Evolutionary conservation across 805 yeast genomes (phyloP).

Genomic region (Myxozyma neotropica): DNA sequence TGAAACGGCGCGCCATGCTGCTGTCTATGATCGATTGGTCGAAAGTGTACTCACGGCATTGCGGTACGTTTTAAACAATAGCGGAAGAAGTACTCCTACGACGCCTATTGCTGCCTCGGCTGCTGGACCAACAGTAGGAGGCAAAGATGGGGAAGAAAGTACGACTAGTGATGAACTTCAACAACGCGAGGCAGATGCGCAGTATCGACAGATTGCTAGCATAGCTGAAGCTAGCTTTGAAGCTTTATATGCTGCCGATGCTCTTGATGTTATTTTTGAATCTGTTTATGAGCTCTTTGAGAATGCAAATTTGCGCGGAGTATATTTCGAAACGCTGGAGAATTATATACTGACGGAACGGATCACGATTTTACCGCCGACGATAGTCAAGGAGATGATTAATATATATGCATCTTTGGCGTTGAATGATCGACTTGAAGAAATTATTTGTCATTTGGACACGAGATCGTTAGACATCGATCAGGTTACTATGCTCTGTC

Average conservation of each 20-base stretch:
- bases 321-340: constrained; percentile 59
- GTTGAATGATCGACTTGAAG: constrained; percentile 59
- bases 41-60: constrained; percentile 60
- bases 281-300: constrained; percentile 51
- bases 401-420: constrained; percentile 49
- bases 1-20: constrained; percentile 47
- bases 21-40: constrained; percentile 57
- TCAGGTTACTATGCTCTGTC: constrained; percentile 65
- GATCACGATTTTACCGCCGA: constrained; percentile 60
- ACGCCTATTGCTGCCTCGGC: constrained; percentile 23
- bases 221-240: constrained; percentile 48
- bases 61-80: constrained; percentile 45
- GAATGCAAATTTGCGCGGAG: constrained; percentile 40
- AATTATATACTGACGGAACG: constrained; percentile 52
- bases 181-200: constrained; percentile 38
- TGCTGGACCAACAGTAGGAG: neutral
- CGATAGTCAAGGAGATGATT: constrained; percentile 64
- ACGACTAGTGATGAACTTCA: constrained; percentile 18
- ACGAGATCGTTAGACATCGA: constrained; percentile 74
- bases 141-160: neutral
- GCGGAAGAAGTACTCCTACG: constrained; percentile 34
- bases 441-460: constrained; percentile 69
- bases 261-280: constrained; percentile 48
- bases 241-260: constrained; percentile 47
- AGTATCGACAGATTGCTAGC: constrained; percentile 37